Evolutionary conservation across 139 green algal species (phyloP).

Genomic region (Klebsormidium nitens): DNA sequence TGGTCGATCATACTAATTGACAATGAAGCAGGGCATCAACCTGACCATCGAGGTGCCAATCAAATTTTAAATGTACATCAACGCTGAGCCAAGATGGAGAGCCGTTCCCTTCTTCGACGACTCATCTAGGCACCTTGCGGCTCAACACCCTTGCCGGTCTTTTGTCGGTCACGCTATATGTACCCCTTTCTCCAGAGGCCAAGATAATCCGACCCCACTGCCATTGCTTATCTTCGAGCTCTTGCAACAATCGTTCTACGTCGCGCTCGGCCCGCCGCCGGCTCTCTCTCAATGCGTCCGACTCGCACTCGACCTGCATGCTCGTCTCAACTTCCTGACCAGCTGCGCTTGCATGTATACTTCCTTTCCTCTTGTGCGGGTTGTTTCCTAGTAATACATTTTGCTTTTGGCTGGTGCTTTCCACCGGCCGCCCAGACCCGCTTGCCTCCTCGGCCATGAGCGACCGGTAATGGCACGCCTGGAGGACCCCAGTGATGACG

Average conservation of each 20-base stretch:
- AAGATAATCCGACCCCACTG: too few relatives aligned
- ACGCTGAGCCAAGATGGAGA: too few relatives aligned
- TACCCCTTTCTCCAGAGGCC: too few relatives aligned
- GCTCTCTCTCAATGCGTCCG: not conserved
- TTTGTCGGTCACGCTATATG: too few relatives aligned
- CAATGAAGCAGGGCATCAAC: too few relatives aligned
- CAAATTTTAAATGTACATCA: too few relatives aligned
- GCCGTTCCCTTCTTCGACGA: too few relatives aligned
- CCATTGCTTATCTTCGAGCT: not conserved
- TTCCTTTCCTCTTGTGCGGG: not conserved
- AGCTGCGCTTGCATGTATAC: not conserved
- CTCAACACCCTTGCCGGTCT: too few relatives aligned
- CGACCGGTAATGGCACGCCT: not conserved
- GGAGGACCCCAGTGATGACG: slow-evolving; percentile 13
- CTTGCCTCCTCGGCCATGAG: not conserved
- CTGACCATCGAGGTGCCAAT: too few relatives aligned
- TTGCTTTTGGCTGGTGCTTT: not conserved
- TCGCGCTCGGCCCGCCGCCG: slow-evolving; percentile 9
- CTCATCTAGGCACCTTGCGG: too few relatives aligned
- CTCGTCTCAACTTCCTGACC: not conserved
- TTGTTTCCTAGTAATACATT: not conserved
- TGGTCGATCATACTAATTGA: too few relatives aligned
- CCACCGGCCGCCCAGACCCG: not conserved
- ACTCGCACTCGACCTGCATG: slow-evolving; percentile 3
- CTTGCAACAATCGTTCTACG: not conserved